phyloP scores from a whole-genome alignment of 352 stramenopile genomes.

The Pythium sp. region DNA sequence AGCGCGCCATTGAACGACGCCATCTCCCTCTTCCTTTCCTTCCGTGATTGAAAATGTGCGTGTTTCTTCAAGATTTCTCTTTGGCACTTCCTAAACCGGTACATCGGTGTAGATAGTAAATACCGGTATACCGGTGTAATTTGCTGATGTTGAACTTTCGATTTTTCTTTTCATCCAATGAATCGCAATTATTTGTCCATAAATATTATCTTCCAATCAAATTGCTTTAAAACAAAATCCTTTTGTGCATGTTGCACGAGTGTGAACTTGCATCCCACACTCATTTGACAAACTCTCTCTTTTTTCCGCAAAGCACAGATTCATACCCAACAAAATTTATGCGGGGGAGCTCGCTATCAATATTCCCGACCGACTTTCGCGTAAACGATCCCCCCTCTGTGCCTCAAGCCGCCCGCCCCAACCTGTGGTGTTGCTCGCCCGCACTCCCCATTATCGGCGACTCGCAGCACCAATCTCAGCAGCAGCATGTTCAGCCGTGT shows the following conservation, averaged over 20 bases:
- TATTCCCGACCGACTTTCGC: background rate
- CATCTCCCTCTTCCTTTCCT: conserved; percentile 13
- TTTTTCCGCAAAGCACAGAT: background rate
- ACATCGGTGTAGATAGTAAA: too few relatives aligned
- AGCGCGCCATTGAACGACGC: conserved; percentile 51
- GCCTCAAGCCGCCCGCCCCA: background rate
- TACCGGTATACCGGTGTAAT: background rate
- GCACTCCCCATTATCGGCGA: conserved; percentile 3
- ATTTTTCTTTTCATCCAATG: conserved; percentile 2
- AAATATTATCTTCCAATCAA: background rate
- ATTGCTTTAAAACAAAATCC: background rate
- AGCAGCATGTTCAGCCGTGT: conserved; percentile 57
- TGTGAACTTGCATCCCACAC: background rate
- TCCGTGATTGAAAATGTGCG: background rate
- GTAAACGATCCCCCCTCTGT: conserved; percentile 1
- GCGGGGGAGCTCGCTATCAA: background rate
- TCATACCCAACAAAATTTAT: background rate
- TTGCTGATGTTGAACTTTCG: background rate
- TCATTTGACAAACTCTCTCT: background rate
- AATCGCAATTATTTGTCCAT: background rate
- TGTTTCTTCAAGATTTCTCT: background rate
- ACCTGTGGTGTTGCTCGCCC: conserved; percentile 15
- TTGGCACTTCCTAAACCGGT: too few relatives aligned
- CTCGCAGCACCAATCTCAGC: background rate
- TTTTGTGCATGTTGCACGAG: background rate